Conservation (phyloP, 1,284 basidiomycete genomes). For the Leccinum pachyderme region DNA sequence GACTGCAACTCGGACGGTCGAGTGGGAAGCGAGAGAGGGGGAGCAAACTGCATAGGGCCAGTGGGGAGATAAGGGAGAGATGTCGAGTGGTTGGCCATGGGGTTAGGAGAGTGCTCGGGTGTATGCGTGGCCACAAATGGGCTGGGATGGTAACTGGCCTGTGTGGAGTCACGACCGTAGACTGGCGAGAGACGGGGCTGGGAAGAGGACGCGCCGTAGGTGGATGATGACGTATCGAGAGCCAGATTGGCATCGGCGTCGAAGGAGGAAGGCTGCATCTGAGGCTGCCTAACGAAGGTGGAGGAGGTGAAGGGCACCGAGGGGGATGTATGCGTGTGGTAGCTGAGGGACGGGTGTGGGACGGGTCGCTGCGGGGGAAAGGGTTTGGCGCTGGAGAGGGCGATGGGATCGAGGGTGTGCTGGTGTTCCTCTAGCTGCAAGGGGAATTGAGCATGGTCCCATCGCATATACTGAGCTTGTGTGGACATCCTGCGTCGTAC, state of each 20-base stretch:
- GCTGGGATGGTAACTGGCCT: constrained; percentile 11
- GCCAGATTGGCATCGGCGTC: constrained; percentile 6
- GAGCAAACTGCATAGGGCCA: constrained; percentile 34
- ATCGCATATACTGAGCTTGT: constrained; percentile 17
- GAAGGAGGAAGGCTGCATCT: constrained; percentile 7
- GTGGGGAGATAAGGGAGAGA: constrained; percentile 19
- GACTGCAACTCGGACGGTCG: constrained; percentile 32
- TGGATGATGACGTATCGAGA: constrained; percentile 19
- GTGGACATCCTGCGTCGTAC: constrained; percentile 23
- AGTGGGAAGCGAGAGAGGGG: constrained; percentile 27
- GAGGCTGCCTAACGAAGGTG: constrained; percentile 9
- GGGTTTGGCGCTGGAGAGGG: constrained; percentile 13
- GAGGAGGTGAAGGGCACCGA: constrained; percentile 11
- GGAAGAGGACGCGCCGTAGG: constrained; percentile 14
- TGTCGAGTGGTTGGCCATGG: constrained; percentile 4
- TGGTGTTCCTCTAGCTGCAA: constrained; percentile 41
- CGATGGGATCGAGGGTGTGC: constrained; percentile 15
- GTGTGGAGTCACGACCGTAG: constrained; percentile 22
- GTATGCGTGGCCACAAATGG: constrained; percentile 7
- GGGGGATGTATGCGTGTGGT: constrained; percentile 16
- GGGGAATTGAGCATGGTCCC: constrained; percentile 21
- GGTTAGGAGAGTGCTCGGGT: constrained; percentile 16
- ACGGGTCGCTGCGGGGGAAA: constrained; percentile 18
- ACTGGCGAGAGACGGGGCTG: constrained; percentile 17
- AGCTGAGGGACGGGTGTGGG: constrained; percentile 6